Evolutionary conservation across 2,329 filamentous ascomycete species (phyloP).

Genomic region (Monosporascus sp.): DNA sequence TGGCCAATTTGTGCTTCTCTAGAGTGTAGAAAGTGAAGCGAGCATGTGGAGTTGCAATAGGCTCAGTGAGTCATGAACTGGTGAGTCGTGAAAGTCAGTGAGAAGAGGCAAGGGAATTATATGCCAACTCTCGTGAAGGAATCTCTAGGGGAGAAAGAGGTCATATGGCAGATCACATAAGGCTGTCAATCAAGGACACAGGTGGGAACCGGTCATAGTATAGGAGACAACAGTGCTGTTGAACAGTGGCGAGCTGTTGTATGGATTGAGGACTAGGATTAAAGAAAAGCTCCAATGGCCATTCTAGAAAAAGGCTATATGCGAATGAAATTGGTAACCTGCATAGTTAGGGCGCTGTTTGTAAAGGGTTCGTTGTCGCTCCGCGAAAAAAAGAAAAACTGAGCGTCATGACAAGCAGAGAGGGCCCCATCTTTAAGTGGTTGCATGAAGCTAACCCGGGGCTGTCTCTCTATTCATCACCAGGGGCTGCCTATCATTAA

Average conservation of each 20-base stretch:
- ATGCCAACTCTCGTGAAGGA: conserved; percentile 25
- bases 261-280: conserved; percentile 17
- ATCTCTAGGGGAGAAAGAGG: conserved; percentile 17
- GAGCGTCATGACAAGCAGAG: conserved; percentile 14
- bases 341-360: conserved; percentile 6
- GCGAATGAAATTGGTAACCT: background rate
- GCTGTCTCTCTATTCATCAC: conserved; percentile 15
- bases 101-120: conserved; percentile 35
- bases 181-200: conserved; percentile 19
- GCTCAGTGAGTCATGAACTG: conserved; percentile 34
- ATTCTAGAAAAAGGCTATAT: background rate
- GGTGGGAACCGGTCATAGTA: conserved; percentile 15
- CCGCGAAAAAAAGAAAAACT: conserved; percentile 10
- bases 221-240: conserved; percentile 15
- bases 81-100: conserved; percentile 34
- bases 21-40: conserved; percentile 19
- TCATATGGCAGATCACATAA: conserved; percentile 26
- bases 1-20: conserved; percentile 11
- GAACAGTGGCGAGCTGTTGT: conserved; percentile 12
- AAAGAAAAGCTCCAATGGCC: background rate
- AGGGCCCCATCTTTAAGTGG: conserved; percentile 24
- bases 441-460: conserved; percentile 27
- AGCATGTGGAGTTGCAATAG: conserved; percentile 24
- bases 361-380: conserved; percentile 8
- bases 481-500: conserved; percentile 5